phyloP scores from a whole-genome alignment of 331 rosid species.

The Erythrophleum ivorense region DNA sequence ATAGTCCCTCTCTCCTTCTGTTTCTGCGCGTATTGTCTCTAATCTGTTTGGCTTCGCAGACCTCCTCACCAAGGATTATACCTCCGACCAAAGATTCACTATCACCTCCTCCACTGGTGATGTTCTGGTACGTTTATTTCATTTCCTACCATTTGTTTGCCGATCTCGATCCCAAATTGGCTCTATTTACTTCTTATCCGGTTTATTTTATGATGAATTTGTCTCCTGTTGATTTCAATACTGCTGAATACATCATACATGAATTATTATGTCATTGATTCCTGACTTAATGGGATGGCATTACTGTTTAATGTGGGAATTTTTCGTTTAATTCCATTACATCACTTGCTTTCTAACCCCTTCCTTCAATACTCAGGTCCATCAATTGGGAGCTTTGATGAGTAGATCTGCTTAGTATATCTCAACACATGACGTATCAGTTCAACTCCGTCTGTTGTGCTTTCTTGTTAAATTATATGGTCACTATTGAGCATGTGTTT shows the following conservation, averaged over 20 bases:
- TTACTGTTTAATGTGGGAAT: not conserved
- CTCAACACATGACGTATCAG: not conserved
- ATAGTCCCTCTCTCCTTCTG: not conserved
- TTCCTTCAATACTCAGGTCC: not conserved
- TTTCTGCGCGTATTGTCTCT: not conserved
- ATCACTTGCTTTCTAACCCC: not conserved
- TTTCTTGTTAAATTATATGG: not conserved
- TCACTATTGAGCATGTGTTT: not conserved
- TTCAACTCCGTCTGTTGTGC: not conserved
- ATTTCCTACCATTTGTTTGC: not conserved
- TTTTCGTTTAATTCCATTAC: not conserved
- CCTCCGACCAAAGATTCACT: conserved; percentile 64
- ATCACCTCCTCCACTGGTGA: conserved; percentile 54
- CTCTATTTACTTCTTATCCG: not conserved
- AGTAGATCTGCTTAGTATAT: not conserved
- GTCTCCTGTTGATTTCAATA: not conserved
- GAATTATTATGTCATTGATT: not conserved
- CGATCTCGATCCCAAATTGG: not conserved
- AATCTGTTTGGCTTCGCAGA: conserved; percentile 49
- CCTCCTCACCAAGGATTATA: conserved; percentile 60
- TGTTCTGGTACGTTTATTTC: conserved; percentile 55
- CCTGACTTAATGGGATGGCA: not conserved
- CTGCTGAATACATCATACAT: not conserved
- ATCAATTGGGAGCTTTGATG: not conserved
- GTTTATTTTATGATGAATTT: not conserved